Evolutionary conservation across 176 grass and related monocot species (phyloP).

Genomic region (Thalia dealbata): DNA sequence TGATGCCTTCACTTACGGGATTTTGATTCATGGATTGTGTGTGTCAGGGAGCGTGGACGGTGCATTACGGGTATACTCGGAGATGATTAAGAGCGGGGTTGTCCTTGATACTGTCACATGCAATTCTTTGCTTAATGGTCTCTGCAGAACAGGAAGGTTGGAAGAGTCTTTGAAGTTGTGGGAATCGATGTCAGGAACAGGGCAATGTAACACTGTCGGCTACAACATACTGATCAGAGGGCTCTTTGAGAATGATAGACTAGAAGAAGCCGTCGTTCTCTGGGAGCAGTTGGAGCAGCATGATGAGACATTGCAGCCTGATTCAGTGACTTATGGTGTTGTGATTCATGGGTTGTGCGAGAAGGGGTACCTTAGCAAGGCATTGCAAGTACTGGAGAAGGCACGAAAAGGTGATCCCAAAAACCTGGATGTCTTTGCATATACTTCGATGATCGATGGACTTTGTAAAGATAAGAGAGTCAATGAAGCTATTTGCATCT

Average conservation of each 20-base stretch:
- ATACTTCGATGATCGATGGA: conserved; percentile 65
- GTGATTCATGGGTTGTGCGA: conserved; percentile 72
- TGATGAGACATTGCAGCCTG: conserved; percentile 36
- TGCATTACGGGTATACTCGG: conserved; percentile 40
- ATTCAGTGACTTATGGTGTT: conserved; percentile 63
- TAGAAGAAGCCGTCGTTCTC: conserved; percentile 40
- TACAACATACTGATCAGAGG: conserved; percentile 81
- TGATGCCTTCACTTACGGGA: conserved; percentile 48
- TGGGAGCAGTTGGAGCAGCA: conserved; percentile 40
- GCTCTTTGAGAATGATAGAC: conserved; percentile 47
- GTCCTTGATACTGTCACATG: conserved; percentile 52
- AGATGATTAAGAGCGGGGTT: conserved; percentile 68
- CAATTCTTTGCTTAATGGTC: conserved; percentile 64
- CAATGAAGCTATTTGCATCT: conserved; percentile 47
- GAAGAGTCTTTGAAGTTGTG: conserved; percentile 48
- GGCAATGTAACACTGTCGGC: conserved; percentile 32
- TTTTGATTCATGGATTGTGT: conserved; percentile 73
- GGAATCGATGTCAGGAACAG: conserved; percentile 31
- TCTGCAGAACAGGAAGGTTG: conserved; percentile 39
- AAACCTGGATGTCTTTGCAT: conserved; percentile 59
- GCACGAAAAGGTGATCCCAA: conserved; percentile 23
- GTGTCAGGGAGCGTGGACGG: conserved; percentile 51
- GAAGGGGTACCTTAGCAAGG: conserved; percentile 61
- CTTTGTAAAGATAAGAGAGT: conserved; percentile 63
- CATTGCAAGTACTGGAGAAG: conserved; percentile 52